Evolutionary conservation across 108 stramenopile species (phyloP), one percentile per base, ranked within the genome.

Genomic region (Skeletonema menzelii): DNA sequence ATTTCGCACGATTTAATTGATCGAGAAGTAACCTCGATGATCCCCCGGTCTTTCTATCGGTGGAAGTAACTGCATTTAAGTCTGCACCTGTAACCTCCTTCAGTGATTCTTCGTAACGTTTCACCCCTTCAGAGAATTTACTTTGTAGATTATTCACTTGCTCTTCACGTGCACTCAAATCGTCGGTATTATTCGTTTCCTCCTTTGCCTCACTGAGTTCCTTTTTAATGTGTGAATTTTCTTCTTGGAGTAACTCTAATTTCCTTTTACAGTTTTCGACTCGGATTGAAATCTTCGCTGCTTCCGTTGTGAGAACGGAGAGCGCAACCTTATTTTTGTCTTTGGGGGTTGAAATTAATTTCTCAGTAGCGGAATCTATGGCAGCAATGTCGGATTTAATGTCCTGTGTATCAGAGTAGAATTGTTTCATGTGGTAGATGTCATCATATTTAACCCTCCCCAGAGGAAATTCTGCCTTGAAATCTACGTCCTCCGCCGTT

Each of bases 401-500:
- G 2, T 4, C 40, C 40, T 42, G 15, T 14, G n/a, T n/a, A 42
- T 42, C 40, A 0, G 2, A 2, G 40, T 42, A 42, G 14, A 42
- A 42, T 42, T 42, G 40, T 42, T 42, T 42, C 40, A 42, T 42
- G 15, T 42, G 40, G n/a, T 42, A 42, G 2, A 42, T n/a, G n/a
- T 42, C 40, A 42, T 42, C 40, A n/a, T 42, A 42, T 4, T 42
- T n/a, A 15, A 42, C 40, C 4, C 40, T 42, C 0, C 40, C 40
- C 40, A 42, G 15, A 15, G 40, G 40, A 47, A 35, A 57, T 5
- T 67, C 55, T n/a, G 66, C 44, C 34, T 59, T 67, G 24, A 55
- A 80, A 69, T 73, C 67, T 19, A 80, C 34, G 24, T 63, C 22
- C 28, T 80, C 79, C n/a, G 79, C 79, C 2, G 72, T 72, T 26